Base-by-base conservation (phyloP, 2,329 filamentous ascomycete species). In the Pestalotiopsis fici region DNA sequence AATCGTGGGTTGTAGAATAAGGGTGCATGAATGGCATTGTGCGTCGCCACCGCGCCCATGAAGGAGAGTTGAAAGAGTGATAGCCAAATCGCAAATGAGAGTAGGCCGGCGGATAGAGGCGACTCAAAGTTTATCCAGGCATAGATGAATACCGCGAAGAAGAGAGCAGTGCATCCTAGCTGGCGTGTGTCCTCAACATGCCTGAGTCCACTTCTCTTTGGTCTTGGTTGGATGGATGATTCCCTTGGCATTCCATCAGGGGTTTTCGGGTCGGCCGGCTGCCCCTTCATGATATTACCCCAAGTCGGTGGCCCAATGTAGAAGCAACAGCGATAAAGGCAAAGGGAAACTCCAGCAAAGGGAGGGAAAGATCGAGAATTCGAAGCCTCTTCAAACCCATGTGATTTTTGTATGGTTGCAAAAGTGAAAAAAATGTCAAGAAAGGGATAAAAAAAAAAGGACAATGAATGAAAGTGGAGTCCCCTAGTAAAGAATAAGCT, bases 11-110 rank as follows among this genome's bases (percentile, higher is more conserved):
- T 61, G 21, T 37, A 67, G 57, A 69, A 69, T 39, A 69, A 21
- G 11, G 67, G 67, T 21, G 62, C 47, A 39, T 69, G 67, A 28
- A 69, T 67, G 65, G 67, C 67, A 55, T 69, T 69, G 27, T 69
- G 67, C 55, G 67, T 69, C 27, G 67, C 28, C 39, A 69, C 65
- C 6, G 67, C 67, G 37, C 67, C 67, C 67, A 69, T 69, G 56
- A 69, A 69, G 28, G 67, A 69, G 39, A 69, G 67, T 56, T 69
- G 67, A 31, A 65, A 61, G 15, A 69, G 35, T 13, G 65, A 27
- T 28, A 69, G 56, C 67, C 67, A 69, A 27, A 43, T 64, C 35
- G 65, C 23, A 55, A 64, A 67, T 6, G 67, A 69, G 18, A 25
- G 21, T 18, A 65, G 55, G 37, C 67, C 67, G 56, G 60, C 67